phyloP scores from a whole-genome alignment of 371 early-diverging fungal species.

The Zopfochytrium polystomum region DNA sequence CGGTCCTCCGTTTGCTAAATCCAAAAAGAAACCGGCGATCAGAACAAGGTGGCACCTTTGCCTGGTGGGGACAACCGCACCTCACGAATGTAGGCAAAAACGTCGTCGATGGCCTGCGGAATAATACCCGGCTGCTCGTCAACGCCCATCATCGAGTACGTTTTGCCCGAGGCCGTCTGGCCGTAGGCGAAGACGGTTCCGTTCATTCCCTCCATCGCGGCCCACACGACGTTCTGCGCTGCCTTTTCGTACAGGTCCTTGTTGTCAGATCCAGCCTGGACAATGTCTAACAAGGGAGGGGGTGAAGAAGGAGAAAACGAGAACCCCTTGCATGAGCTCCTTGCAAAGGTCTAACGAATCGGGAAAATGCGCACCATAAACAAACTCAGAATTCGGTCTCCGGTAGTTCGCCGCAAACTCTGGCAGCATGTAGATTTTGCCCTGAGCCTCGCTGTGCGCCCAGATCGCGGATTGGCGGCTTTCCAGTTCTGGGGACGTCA shows the following conservation, averaged over 20 bases:
- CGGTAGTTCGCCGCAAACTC: slow-evolving; percentile 24
- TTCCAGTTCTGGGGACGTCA: slow-evolving; percentile 11
- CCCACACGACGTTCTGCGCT: slow-evolving; percentile 34
- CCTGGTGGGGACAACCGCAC: slow-evolving; percentile 41
- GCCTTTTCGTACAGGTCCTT: slow-evolving; percentile 34
- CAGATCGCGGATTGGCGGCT: slow-evolving; percentile 15
- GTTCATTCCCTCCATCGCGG: slow-evolving; percentile 47
- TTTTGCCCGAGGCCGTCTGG: slow-evolving; percentile 48
- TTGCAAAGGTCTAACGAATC: not conserved
- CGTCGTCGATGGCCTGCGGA: slow-evolving; percentile 76
- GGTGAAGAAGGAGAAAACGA: not conserved
- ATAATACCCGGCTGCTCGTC: slow-evolving; percentile 75
- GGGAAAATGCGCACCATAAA: slow-evolving; percentile 22
- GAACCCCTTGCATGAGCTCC: not conserved
- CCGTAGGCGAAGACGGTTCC: slow-evolving; percentile 39
- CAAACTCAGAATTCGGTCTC: slow-evolving; percentile 21
- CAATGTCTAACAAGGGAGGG: slow-evolving; percentile 25
- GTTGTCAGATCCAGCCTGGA: slow-evolving; percentile 42
- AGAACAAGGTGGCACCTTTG: not conserved
- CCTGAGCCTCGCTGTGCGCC: slow-evolving; percentile 16
- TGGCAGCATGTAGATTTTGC: slow-evolving; percentile 11
- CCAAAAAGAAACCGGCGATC: slow-evolving; percentile 9
- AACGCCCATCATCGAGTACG: slow-evolving; percentile 58
- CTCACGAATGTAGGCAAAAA: slow-evolving; percentile 70
- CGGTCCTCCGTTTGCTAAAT: slow-evolving; percentile 46